Percentiles rank a stretch among this genome's conserved stretches.
phyloP scores from a whole-genome alignment of 2,329 filamentous ascomycete genomes.

The Cercospora canescens region DNA sequence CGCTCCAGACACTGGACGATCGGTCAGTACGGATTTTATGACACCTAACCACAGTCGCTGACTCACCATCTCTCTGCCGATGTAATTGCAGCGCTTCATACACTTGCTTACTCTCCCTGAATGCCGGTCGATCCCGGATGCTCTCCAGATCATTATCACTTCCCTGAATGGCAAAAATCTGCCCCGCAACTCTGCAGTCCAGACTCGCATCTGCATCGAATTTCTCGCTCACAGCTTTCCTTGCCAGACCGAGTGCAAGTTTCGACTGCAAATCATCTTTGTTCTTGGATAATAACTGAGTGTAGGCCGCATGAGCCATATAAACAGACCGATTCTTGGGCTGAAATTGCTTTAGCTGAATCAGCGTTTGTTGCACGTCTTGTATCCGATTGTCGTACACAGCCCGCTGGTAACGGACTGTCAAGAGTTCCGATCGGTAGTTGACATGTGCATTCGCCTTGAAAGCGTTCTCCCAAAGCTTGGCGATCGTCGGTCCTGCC shows the following conservation, averaged over 20 bases:
- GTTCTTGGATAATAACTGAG: constrained; percentile 31
- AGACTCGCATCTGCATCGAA: constrained; percentile 33
- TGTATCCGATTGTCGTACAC: constrained; percentile 32
- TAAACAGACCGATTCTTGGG: constrained; percentile 34
- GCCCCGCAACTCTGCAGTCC: constrained; percentile 35
- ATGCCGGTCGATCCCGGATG: constrained; percentile 22
- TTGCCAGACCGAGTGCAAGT: constrained; percentile 32
- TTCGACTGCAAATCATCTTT: constrained; percentile 33
- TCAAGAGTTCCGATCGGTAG: constrained; percentile 30
- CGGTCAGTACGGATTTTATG: not conserved
- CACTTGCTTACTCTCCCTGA: constrained; percentile 34
- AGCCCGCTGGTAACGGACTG: constrained; percentile 33
- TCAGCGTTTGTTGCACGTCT: constrained; percentile 37
- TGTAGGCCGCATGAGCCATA: constrained; percentile 38
- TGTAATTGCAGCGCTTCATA: constrained; percentile 28
- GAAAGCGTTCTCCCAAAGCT: constrained; percentile 35
- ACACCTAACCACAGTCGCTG: not conserved
- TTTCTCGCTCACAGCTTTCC: constrained; percentile 34
- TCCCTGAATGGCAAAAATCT: constrained; percentile 34
- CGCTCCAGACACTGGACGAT: not conserved
- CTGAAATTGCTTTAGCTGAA: constrained; percentile 34
- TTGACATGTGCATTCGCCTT: constrained; percentile 25
- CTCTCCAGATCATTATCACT: constrained; percentile 30
- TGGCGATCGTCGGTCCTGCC: constrained; percentile 32
- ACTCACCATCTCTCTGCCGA: constrained; percentile 1